These are phyloP conservation scores for Phytophthora palmivora DNA, from an alignment of 352 stramenopile species.

Conservation along the genomic window DNA sequence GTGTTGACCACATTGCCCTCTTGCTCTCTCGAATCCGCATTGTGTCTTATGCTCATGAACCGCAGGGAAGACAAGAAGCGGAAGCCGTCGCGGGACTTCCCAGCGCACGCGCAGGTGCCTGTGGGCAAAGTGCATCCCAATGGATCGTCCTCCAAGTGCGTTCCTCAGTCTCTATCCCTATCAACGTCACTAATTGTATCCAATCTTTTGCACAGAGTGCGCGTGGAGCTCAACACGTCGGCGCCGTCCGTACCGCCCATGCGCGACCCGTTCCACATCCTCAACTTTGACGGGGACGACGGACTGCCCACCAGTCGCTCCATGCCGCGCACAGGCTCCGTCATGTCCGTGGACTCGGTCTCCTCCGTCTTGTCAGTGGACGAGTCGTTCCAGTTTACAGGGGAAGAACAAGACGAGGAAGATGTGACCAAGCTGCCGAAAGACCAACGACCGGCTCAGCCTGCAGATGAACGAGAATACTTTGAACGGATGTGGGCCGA, in stretches of 20 bases:
- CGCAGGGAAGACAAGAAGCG: constrained; percentile 83
- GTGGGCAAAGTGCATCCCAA: constrained; percentile 62
- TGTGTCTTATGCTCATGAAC: constrained; percentile 23
- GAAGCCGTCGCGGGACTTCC: constrained; percentile 84
- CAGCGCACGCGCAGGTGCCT: constrained; percentile 71
- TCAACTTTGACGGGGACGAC: constrained; percentile 54
- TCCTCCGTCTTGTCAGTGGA: constrained; percentile 67
- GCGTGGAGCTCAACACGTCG: constrained; percentile 57
- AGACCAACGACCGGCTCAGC: constrained; percentile 74
- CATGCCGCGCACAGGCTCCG: constrained; percentile 50
- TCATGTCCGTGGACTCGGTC: constrained; percentile 72
- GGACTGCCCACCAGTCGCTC: constrained; percentile 19
- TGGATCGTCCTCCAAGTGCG: constrained; percentile 43
- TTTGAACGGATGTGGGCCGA: constrained; percentile 83
- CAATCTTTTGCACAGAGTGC: constrained; percentile 38
- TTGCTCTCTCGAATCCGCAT: constrained; percentile 13
- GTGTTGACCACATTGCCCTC: background rate
- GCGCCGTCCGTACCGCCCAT: constrained; percentile 67
- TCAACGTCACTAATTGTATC: constrained; percentile 1
- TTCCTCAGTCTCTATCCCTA: background rate
- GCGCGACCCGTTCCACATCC: constrained; percentile 82
- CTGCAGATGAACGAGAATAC: constrained; percentile 79
- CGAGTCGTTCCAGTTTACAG: constrained; percentile 60
- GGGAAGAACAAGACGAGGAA: constrained; percentile 43
- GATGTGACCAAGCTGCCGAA: constrained; percentile 61